These are phyloP conservation scores for Mesembryanthemum crystallinum DNA, from an alignment of 148 eudicot species.

Conservation along the genomic window DNA sequence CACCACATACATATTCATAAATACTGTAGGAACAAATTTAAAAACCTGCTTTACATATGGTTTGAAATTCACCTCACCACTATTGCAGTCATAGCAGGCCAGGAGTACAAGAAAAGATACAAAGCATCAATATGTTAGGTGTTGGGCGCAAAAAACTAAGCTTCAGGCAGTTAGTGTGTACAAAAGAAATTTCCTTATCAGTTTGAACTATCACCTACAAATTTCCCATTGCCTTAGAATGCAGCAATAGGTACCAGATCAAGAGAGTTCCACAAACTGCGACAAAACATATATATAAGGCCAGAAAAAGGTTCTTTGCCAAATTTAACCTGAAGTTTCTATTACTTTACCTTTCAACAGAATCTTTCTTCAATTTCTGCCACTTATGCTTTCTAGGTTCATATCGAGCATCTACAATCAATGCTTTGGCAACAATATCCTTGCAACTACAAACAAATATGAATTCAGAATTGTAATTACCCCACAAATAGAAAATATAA, in stretches of 20 bases:
- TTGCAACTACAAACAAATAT: no score
- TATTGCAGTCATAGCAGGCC: slow-evolving; percentile 25
- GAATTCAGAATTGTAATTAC: no score
- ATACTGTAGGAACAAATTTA: not conserved
- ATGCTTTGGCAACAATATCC: slow-evolving; percentile 73
- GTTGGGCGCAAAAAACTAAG: not conserved
- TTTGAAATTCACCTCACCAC: slow-evolving; percentile 17
- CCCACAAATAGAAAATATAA: no score
- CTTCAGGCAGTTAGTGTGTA: no score
- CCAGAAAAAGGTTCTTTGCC: not conserved
- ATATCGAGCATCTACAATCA: slow-evolving; percentile 64
- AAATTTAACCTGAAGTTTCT: not conserved
- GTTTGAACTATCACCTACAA: slow-evolving; percentile 3
- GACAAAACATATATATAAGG: not conserved
- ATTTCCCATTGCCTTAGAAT: slow-evolving; percentile 10
- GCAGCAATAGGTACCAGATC: slow-evolving; percentile 22
- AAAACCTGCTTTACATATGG: slow-evolving; percentile 19
- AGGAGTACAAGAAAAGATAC: slow-evolving; percentile 6
- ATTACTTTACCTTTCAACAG: slow-evolving; percentile 53
- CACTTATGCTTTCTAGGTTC: slow-evolving; percentile 85
- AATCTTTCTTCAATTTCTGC: slow-evolving; percentile 82
- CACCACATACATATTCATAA: not conserved
- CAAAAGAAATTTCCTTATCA: not conserved
- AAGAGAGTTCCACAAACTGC: slow-evolving; percentile 25
- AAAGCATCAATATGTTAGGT: not conserved